phyloP scores from a whole-genome alignment of 352 stramenopile genomes.

The Phytophthora megakarya region DNA sequence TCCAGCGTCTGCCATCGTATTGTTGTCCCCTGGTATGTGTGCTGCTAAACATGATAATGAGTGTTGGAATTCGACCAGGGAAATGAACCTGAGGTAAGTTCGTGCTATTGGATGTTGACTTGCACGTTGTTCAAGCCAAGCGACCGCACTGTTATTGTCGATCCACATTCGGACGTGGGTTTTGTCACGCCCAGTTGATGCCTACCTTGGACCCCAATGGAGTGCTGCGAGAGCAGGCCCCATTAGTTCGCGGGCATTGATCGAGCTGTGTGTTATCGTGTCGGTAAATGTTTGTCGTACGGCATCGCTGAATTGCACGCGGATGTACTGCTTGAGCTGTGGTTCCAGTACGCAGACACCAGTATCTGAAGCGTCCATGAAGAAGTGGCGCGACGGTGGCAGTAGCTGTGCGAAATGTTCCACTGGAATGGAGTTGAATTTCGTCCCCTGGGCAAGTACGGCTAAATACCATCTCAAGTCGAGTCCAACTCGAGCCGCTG shows the following conservation, averaged over 20 bases:
- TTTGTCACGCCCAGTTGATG: background rate
- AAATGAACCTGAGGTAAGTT: slow-evolving; percentile 11
- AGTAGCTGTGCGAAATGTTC: background rate
- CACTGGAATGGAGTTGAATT: slow-evolving; percentile 16
- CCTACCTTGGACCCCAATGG: slow-evolving; percentile 1
- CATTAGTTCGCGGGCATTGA: slow-evolving; percentile 21
- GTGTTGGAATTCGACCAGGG: slow-evolving; percentile 6
- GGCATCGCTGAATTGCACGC: slow-evolving; percentile 1
- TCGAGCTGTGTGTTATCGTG: slow-evolving; percentile 2
- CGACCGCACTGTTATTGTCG: slow-evolving; percentile 12
- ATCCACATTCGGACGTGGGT: slow-evolving; percentile 4
- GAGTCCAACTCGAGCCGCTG: too few species aligned
- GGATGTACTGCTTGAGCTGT: slow-evolving; percentile 17
- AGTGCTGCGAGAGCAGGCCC: background rate
- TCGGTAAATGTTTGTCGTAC: background rate
- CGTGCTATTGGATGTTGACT: slow-evolving; percentile 4
- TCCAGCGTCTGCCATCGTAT: too few species aligned
- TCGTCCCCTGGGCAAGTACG: background rate
- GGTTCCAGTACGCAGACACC: slow-evolving; percentile 11
- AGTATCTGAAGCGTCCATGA: slow-evolving; percentile 15
- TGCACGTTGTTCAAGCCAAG: background rate
- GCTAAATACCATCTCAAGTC: slow-evolving; percentile 1
- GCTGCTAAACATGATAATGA: too few species aligned
- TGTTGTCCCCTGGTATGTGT: too few species aligned
- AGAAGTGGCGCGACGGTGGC: background rate